Evolutionary conservation across 2,329 filamentous ascomycete genomes (phyloP).

Genomic region (Westerdykella ornata): DNA sequence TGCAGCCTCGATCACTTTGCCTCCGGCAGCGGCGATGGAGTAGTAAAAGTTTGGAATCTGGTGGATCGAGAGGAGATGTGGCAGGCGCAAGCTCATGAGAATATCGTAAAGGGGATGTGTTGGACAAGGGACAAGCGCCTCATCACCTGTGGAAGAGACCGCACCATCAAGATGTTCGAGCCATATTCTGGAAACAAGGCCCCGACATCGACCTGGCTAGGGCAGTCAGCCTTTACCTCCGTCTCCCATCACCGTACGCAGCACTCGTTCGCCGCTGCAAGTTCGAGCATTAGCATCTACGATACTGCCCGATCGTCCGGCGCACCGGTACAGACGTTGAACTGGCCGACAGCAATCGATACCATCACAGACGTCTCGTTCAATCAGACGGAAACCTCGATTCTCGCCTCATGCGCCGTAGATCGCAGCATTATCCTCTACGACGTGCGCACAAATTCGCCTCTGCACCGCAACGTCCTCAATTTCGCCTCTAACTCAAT

Average conservation of each 20-base stretch:
- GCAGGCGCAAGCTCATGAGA: slow-evolving; percentile 79
- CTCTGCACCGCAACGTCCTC: slow-evolving; percentile 73
- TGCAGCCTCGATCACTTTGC: slow-evolving; percentile 39
- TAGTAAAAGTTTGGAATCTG: slow-evolving; percentile 89
- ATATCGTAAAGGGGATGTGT: slow-evolving; percentile 83
- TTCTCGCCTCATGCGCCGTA: slow-evolving; percentile 76
- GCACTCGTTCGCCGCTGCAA: slow-evolving; percentile 73
- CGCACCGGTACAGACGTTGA: slow-evolving; percentile 71
- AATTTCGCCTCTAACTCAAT: slow-evolving; percentile 92
- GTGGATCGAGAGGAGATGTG: slow-evolving; percentile 66
- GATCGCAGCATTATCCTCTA: slow-evolving; percentile 87
- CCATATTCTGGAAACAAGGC: slow-evolving; percentile 68
- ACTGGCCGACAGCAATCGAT: slow-evolving; percentile 77
- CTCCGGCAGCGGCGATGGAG: slow-evolving; percentile 60
- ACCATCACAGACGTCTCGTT: slow-evolving; percentile 85
- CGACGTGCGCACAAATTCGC: slow-evolving; percentile 79
- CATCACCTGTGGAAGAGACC: slow-evolving; percentile 79
- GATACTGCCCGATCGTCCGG: slow-evolving; percentile 73
- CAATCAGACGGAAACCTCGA: slow-evolving; percentile 89
- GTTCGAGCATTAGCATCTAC: slow-evolving; percentile 76
- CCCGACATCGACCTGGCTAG: slow-evolving; percentile 81
- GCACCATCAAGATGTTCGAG: slow-evolving; percentile 83
- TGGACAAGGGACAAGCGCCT: slow-evolving; percentile 85
- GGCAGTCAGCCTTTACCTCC: slow-evolving; percentile 72
- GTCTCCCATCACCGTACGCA: slow-evolving; percentile 74